Percentiles rank a stretch among this genome's conserved stretches.
phyloP scores from a whole-genome alignment of 179 eudicot species.

The Sideroxylon spinosum region DNA sequence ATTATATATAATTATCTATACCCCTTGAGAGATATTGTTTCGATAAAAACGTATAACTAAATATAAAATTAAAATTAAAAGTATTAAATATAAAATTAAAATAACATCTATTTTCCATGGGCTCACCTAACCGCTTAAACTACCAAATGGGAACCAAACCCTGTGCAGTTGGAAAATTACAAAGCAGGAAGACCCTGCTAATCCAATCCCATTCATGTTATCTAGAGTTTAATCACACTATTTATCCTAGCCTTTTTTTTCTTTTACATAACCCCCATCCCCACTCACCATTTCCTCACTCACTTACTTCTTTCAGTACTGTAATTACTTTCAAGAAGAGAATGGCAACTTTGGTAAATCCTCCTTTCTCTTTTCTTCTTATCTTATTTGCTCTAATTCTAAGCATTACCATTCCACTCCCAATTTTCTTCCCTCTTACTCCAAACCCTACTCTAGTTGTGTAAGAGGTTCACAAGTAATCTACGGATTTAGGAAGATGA shows the following conservation, averaged over 20 bases:
- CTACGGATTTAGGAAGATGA: too few relatives aligned
- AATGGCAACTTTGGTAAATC: neutral
- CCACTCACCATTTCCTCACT: constrained; percentile 15
- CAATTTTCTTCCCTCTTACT: constrained; percentile 27
- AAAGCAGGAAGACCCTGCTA: too few relatives aligned
- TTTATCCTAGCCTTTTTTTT: constrained; percentile 38
- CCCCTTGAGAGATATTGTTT: too few relatives aligned
- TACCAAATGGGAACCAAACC: too few relatives aligned
- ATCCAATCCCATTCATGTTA: too few relatives aligned
- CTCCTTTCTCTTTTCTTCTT: constrained; percentile 8
- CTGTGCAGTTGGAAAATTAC: too few relatives aligned
- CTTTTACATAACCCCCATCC: constrained; percentile 31
- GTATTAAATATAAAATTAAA: too few relatives aligned
- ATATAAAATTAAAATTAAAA: too few relatives aligned
- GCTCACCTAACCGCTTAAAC: too few relatives aligned
- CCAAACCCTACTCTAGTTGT: constrained; percentile 48
- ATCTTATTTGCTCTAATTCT: constrained; percentile 17
- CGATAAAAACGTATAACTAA: too few relatives aligned
- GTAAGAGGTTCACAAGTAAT: constrained; percentile 47
- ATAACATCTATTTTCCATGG: too few relatives aligned
- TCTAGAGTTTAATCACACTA: constrained; percentile 46
- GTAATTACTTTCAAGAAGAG: neutral
- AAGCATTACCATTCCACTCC: constrained; percentile 9
- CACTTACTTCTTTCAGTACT: neutral
- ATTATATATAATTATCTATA: too few relatives aligned